These are phyloP conservation scores for Anacardium occidentale DNA, from an alignment of 345 rosid species.

Conservation along the genomic window DNA sequence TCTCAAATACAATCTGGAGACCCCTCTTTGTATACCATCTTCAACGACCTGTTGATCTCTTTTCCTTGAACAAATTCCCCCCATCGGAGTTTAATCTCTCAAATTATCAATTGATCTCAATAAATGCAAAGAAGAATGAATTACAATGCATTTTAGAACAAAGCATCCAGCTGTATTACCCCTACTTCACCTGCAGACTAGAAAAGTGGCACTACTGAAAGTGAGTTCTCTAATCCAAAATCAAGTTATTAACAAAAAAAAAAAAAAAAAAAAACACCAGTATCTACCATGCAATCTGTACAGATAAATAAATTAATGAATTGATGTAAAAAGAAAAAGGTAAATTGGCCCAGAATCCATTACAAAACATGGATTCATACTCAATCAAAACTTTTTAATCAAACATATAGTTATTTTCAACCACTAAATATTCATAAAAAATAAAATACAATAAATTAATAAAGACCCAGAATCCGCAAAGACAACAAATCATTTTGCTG, in stretches of 20 bases:
- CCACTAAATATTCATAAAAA: too few species aligned
- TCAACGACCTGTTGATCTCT: constrained; percentile 27
- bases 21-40: constrained; percentile 18
- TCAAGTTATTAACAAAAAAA: too few species aligned
- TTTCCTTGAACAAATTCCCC: constrained; percentile 33
- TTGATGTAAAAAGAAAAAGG: too few species aligned
- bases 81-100: constrained; percentile 4
- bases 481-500: too few species aligned
- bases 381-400: background rate
- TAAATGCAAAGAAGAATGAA: constrained; percentile 2
- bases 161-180: background rate
- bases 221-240: background rate
- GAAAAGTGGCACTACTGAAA: background rate
- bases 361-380: background rate
- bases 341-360: too few species aligned
- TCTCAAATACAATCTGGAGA: constrained; percentile 19
- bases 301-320: too few species aligned
- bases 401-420: too few species aligned
- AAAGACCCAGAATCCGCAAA: too few species aligned
- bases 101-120: too few species aligned
- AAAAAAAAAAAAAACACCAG: too few species aligned
- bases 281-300: too few species aligned
- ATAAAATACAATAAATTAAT: too few species aligned
- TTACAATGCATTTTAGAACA: constrained; percentile 8
- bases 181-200: background rate